phyloP scores from a whole-genome alignment of 257 asterid genomes.

The Haberlea rhodopensis region DNA sequence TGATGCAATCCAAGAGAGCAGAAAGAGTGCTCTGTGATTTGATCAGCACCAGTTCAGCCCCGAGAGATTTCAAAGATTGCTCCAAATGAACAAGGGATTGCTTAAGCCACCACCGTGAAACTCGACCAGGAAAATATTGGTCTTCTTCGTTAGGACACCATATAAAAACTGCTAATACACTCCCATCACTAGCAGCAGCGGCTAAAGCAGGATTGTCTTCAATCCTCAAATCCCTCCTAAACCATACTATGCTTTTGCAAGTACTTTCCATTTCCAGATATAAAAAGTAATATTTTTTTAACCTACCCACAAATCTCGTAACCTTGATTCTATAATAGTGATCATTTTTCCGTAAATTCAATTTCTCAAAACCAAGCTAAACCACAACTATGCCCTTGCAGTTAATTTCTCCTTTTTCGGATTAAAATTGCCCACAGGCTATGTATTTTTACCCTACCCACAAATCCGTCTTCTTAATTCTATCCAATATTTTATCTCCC shows the following conservation, averaged over 20 bases:
- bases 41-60: constrained; percentile 69
- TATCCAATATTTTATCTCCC: not conserved
- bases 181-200: constrained; percentile 73
- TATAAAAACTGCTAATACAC: constrained; percentile 70
- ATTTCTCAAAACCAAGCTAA: not conserved
- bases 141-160: constrained; percentile 96
- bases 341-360: not conserved
- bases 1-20: constrained; percentile 63
- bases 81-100: constrained; percentile 74
- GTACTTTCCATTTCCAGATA: constrained; percentile 50
- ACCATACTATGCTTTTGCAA: constrained; percentile 74
- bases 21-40: constrained; percentile 64
- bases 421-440: not conserved
- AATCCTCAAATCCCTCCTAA: constrained; percentile 93
- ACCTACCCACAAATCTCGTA: not conserved
- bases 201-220: constrained; percentile 96
- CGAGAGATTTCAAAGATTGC: constrained; percentile 75
- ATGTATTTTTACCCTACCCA: not conserved
- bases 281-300: too few species aligned
- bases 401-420: not conserved
- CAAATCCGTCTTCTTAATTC: not conserved
- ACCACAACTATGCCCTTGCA: not conserved
- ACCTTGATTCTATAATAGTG: not conserved
- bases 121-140: constrained; percentile 83
- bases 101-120: constrained; percentile 96